Evolutionary conservation across 208 protist species (phyloP), one percentile per base, ranked within the genome.

Genomic region (Novymonas esmeraldas): DNA sequence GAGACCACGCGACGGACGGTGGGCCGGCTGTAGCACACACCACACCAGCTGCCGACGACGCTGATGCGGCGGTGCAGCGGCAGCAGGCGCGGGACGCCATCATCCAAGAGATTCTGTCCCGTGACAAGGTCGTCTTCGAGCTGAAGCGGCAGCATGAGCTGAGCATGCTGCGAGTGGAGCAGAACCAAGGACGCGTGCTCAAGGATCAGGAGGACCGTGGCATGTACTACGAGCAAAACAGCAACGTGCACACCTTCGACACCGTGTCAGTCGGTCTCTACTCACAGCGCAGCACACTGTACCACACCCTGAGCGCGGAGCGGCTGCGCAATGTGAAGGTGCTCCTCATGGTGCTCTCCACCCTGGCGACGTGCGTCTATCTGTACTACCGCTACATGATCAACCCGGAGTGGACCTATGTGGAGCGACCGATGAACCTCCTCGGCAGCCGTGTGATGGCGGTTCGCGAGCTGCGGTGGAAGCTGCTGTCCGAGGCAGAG

Each of bases 191-290:
- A 29, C 87, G 91, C 51, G 78, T 90, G 22, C 74, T 96, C 41
- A 94, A 93, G 42, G 87, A 96, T 44, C 91, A 96, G 72, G 81
- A 94, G 55, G 91, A 94, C 55, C 84, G 91, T 29, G 91, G 88
- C 34, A 88, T 96, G 84, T 96, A 96, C 73, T 96, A 93, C 66
- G 91, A 96, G 61, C 91, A 96, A 67, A 96, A 96, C 81, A 86
- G 79, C 61, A 96, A 96, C 65, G 88, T 94, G 9, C 79, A 88
- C 61, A 96, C 91, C 22, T 96, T 96, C 69, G 91, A 96, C 65
- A 94, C 91, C 29, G 76, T 96, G 48, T 93, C 85, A 11, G 83
- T 92, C 9, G 86, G 86, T 13, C 76, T 96, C 24, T 91, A 96
- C 62, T 87, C 84, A 28, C 91, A 96, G 79, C 85, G 91, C 14